Conservation (phyloP, 208 protist species). For the Leishmania amazonensis region DNA sequence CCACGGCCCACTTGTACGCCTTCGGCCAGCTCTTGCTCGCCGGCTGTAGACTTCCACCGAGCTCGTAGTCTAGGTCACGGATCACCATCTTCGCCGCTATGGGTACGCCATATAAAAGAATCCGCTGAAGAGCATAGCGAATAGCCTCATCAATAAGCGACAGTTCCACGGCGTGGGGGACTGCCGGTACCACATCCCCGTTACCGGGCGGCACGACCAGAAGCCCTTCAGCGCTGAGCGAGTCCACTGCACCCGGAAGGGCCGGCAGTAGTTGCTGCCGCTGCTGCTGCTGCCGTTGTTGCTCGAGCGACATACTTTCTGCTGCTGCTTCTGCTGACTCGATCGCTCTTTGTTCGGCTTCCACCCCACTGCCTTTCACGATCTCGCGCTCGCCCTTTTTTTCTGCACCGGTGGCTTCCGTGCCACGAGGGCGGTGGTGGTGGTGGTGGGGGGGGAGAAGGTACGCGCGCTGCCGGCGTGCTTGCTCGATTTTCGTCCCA, state of each 20-base stretch:
- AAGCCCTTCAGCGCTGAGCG: background rate
- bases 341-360: background rate
- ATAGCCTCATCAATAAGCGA: background rate
- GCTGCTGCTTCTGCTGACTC: background rate
- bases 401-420: background rate
- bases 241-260: background rate
- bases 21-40: slow-evolving; percentile 14
- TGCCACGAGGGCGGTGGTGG: background rate
- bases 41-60: slow-evolving; percentile 20
- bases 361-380: background rate
- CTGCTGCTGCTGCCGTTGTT: background rate
- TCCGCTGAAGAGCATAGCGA: background rate
- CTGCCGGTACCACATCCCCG: background rate
- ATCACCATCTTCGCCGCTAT: slow-evolving; percentile 14
- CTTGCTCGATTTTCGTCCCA: no score
- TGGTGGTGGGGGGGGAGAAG: no score
- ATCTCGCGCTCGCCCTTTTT: background rate
- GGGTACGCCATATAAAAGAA: slow-evolving; percentile 19
- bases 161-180: no score
- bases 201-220: background rate
- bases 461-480: no score
- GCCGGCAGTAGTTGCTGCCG: background rate
- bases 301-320: background rate
- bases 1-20: slow-evolving; percentile 24
- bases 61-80: slow-evolving; percentile 10